These are phyloP conservation scores for Bipolaris sorokiniana DNA, from an alignment of 2,329 filamentous ascomycete genomes.

Conservation along the genomic window DNA sequence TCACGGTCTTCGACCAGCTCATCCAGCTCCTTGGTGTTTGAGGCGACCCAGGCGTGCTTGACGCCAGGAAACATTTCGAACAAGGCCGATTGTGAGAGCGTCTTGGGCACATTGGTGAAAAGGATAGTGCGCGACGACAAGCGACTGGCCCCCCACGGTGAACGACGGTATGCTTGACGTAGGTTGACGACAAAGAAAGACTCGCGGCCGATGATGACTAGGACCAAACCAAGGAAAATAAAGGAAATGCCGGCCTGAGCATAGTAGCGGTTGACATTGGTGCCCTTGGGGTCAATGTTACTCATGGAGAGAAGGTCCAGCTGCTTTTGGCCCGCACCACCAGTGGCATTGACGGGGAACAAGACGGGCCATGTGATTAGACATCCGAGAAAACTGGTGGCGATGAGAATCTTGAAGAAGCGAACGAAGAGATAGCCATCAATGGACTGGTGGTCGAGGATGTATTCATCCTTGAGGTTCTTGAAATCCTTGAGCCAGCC, in stretches of 20 bases:
- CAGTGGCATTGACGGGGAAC: slow-evolving; percentile 56
- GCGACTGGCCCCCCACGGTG: slow-evolving; percentile 52
- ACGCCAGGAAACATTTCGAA: slow-evolving; percentile 51
- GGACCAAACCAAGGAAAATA: slow-evolving; percentile 52
- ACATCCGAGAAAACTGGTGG: slow-evolving; percentile 52
- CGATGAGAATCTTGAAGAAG: slow-evolving; percentile 54
- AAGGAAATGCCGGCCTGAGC: slow-evolving; percentile 53
- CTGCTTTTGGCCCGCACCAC: slow-evolving; percentile 45
- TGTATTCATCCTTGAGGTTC: slow-evolving; percentile 52
- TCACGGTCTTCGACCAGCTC: slow-evolving; percentile 54
- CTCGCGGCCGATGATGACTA: slow-evolving; percentile 55
- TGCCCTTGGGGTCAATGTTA: slow-evolving; percentile 43
- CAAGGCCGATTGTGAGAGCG: slow-evolving; percentile 48
- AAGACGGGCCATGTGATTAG: slow-evolving; percentile 55
- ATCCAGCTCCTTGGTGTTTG: slow-evolving; percentile 53
- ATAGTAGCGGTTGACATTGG: slow-evolving; percentile 50
- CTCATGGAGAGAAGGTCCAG: slow-evolving; percentile 50
- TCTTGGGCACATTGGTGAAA: slow-evolving; percentile 55
- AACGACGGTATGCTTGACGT: slow-evolving; percentile 56
- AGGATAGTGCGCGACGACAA: slow-evolving; percentile 57
- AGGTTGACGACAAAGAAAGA: slow-evolving; percentile 56
- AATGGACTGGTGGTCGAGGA: slow-evolving; percentile 57
- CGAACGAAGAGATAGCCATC: slow-evolving; percentile 58
- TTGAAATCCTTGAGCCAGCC: slow-evolving; percentile 61
- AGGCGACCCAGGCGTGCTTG: slow-evolving; percentile 55